Base-by-base conservation (phyloP, 257 asterid genomes). In the Petrea volubilis region DNA sequence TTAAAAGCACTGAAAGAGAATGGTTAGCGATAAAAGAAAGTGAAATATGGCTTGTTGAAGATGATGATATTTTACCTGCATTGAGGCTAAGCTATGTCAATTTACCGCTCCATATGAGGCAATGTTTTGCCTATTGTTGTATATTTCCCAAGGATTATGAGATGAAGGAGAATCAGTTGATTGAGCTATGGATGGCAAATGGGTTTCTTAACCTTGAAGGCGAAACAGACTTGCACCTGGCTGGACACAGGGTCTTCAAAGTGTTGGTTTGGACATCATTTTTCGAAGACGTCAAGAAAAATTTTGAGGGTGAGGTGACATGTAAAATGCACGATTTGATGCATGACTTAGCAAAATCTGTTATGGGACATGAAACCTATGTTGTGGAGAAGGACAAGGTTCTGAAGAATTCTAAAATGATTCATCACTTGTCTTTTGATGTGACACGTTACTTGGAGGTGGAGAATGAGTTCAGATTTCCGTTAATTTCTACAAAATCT, bases 291-390 rank as follows among this genome's bases (percentile, higher is more conserved):
- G 69, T 47, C 25, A 0, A 49, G 57, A 41, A 3, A 27, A 23
- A 44, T 28, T 0, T 0, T 12, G 1, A 0, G 23, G 60, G 53
- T 28, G 12, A 12, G 0, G 5, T 21, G 27, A 41, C 8, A 0
- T 74, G 72, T 31, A 74, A 59, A 36, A 74, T 74, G 78, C 80
- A 79, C 25, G 77, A 79, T 47, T 31, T 74, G 10, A 41, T 69
- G 50, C 80, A 79, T 65, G 80, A 64, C 57, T 34, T 79, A 15
- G 80, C 78, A 5, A 6, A 20, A 51, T 75, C 71, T 3, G 50
- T 75, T 5, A 60, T 75, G 79, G 21, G 36, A 36, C 31, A 60
- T 8, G 75, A 75, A 66, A 60, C 43, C n/a, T 67, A 4, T 33
- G 21, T n/a, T 2, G 0, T 60, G 9, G 38, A 9, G 24, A 7